These are phyloP conservation scores for Mycogone perniciosa DNA, from an alignment of 2,329 filamentous ascomycete genomes.

Conservation along the genomic window DNA sequence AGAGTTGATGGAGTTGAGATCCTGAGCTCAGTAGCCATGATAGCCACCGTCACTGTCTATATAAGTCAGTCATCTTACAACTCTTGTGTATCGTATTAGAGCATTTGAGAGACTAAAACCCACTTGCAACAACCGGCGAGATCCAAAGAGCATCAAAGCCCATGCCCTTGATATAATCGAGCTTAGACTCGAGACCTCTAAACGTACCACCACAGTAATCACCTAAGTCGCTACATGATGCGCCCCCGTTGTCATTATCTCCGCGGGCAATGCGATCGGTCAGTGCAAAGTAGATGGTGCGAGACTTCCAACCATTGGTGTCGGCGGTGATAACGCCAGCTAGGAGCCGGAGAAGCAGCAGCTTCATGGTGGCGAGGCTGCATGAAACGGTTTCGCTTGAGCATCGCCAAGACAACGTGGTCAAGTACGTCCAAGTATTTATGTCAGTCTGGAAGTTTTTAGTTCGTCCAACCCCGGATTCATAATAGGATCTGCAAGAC, in stretches of 20 bases:
- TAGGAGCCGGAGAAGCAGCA: conserved; percentile 10
- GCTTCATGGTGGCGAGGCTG: conserved; percentile 2
- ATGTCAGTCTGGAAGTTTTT: too few relatives aligned
- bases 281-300: conserved; percentile 53
- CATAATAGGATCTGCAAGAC: too few relatives aligned
- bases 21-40: conserved; percentile 50
- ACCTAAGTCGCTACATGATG: conserved; percentile 33
- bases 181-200: conserved; percentile 48
- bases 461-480: too few relatives aligned
- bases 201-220: conserved; percentile 58
- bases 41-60: conserved; percentile 38
- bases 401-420: too few relatives aligned
- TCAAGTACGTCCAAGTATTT: too few relatives aligned
- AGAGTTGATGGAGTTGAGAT: conserved; percentile 48
- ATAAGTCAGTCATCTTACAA: neutral
- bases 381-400: too few relatives aligned
- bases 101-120: conserved; percentile 12
- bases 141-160: conserved; percentile 55
- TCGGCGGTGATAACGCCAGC: conserved; percentile 24
- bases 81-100: neutral
- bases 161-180: conserved; percentile 59
- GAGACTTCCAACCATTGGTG: conserved; percentile 42
- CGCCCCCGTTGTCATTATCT: conserved; percentile 36
- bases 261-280: conserved; percentile 50
- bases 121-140: conserved; percentile 47